Base-by-base conservation (phyloP, 768 basidiomycete genomes). In the Porphyrellus cyaneotinctus region DNA sequence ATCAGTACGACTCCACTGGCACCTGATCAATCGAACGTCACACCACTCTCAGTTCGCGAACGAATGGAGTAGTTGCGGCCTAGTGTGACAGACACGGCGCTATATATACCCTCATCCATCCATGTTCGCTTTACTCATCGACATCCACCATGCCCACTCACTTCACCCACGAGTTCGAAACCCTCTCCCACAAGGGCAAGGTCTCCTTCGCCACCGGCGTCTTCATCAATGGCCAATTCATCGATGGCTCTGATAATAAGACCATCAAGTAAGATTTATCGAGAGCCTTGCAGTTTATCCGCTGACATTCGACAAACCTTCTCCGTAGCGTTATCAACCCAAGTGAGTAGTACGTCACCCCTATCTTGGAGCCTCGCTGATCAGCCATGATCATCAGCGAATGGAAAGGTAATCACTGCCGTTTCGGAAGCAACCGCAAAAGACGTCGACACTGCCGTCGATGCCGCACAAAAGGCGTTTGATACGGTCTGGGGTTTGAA, bases 381-480 rank as follows among this genome's bases (percentile, higher is more conserved):
- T 47, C 23, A 17, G 14, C 24, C 1, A 7, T n/a, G 6, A 30
- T 30, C 9, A 2, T 33, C 51, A 87, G 78, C 87, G 0, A 89
- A 68, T 18, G 91, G 88, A 38, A 77, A 87, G 63, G 57, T 79
- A 44, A 76, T 84, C 63, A 80, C 81, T 1, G 53, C 74, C 37
- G 70, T 91, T 53, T 53, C 64, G 9, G 81, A 80, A 64, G 91
- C 77, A 26, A 81, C 81, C 2, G 51, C 75, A 10, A 77, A 81
- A 56, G 92, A 95, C 63, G 82, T 95, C 56, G 87, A 95, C 66
- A 60, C 67, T 43, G 91, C 91, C 0, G 91, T 92, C 51, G 70
- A 74, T 5, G 84, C 78, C 36, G 88, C 88, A 0, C 76, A 81
- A 52, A 79, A 76, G 62, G 80, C 83, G 1, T 77, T 60, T 67